These are phyloP conservation scores for Lignosus rhinocerotis DNA, from an alignment of 1,284 basidiomycete genomes.

Conservation along the genomic window DNA sequence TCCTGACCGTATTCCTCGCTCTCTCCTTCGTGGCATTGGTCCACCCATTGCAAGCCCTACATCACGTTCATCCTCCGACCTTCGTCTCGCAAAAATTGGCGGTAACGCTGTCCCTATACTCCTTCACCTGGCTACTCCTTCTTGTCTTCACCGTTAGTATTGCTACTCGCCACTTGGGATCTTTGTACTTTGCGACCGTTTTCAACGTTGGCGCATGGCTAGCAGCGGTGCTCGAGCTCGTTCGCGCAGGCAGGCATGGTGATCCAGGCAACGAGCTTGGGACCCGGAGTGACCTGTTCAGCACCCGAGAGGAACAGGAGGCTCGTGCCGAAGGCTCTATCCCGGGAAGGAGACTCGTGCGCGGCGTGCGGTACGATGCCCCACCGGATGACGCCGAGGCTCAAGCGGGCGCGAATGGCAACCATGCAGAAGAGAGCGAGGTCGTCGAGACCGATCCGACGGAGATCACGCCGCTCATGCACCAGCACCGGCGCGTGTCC, in stretches of 20 bases:
- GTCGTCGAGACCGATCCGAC: conserved; percentile 44
- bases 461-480: conserved; percentile 52
- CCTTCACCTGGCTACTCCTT: conserved; percentile 59
- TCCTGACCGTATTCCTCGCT: conserved; percentile 49
- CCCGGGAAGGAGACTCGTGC: conserved; percentile 18
- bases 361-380: conserved; percentile 23
- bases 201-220: conserved; percentile 26
- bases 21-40: conserved; percentile 51
- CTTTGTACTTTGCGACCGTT: conserved; percentile 51
- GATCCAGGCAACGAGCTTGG: conserved; percentile 21
- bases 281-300: conserved; percentile 18
- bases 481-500: conserved; percentile 30
- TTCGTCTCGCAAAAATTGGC: conserved; percentile 33
- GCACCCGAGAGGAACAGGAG: conserved; percentile 15
- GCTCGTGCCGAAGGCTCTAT: conserved; percentile 15
- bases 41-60: conserved; percentile 39
- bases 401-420: conserved; percentile 8
- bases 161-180: conserved; percentile 46
- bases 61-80: conserved; percentile 30
- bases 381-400: conserved; percentile 22
- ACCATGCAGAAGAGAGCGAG: conserved; percentile 26
- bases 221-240: conserved; percentile 11
- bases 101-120: conserved; percentile 35
- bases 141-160: conserved; percentile 48
- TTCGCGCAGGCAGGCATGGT: conserved; percentile 11